Conservation (phyloP, 169 alveolate species). For the Babesia caballi region DNA sequence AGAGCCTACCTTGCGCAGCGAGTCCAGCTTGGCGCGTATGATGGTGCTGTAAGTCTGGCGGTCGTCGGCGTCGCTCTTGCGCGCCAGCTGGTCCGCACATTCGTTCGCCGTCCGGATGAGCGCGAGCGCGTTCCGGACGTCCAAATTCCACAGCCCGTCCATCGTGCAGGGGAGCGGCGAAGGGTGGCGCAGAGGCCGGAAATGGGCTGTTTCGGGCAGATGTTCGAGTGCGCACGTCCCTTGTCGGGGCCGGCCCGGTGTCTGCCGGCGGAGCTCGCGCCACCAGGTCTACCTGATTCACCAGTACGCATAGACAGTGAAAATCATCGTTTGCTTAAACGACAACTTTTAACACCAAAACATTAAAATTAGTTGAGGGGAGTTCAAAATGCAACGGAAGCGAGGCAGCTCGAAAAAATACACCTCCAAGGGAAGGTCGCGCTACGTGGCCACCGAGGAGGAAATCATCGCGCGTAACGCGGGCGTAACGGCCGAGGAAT, state of each 20-base stretch:
- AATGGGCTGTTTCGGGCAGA: no score
- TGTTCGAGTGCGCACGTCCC: no score
- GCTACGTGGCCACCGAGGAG: conserved; percentile 64
- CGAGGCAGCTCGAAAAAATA: conserved; percentile 64
- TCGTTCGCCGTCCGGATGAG: conserved; percentile 24
- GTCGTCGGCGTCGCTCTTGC: conserved; percentile 32
- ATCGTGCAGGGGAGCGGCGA: background rate
- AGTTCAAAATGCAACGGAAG: conserved; percentile 34
- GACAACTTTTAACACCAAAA: no score
- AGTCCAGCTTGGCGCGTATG: conserved; percentile 52
- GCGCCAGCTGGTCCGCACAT: conserved; percentile 1
- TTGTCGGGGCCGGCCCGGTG: no score
- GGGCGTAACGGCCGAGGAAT: background rate
- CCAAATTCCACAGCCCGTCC: conserved; percentile 63
- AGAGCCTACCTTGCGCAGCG: conserved; percentile 40
- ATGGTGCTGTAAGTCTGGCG: conserved; percentile 32
- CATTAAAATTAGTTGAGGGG: no score
- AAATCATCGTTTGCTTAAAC: no score
- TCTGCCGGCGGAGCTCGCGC: no score
- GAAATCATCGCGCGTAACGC: conserved; percentile 61
- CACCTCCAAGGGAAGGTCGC: conserved; percentile 60
- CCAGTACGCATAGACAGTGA: no score
- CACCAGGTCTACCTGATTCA: no score
- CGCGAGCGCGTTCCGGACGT: conserved; percentile 41
- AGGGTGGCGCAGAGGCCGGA: background rate